phyloP scores from a whole-genome alignment of 306 rosid species.

The Fagus sylvatica region DNA sequence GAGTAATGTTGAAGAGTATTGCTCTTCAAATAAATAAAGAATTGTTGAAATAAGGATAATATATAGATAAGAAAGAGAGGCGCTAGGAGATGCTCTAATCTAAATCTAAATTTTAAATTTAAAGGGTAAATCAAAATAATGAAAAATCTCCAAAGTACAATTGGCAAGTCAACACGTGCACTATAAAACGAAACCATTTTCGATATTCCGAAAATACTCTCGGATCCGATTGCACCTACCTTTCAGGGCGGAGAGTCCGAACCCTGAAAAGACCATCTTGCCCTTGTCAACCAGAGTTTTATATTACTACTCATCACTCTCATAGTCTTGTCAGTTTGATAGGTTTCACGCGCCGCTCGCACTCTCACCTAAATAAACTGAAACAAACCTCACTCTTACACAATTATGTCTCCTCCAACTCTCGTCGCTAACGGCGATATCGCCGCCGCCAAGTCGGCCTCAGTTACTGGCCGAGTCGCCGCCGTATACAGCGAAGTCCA shows the following conservation, averaged over 20 bases:
- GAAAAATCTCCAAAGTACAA: too few relatives aligned
- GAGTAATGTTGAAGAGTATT: too few relatives aligned
- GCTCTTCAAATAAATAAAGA: too few relatives aligned
- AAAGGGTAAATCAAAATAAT: too few relatives aligned
- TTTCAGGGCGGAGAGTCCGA: slow-evolving; percentile 29
- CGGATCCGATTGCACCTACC: not conserved
- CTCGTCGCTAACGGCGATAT: slow-evolving; percentile 44
- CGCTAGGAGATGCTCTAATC: not conserved
- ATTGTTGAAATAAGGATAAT: too few relatives aligned
- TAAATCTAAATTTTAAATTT: not conserved
- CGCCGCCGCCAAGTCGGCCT: slow-evolving; percentile 17
- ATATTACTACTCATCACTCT: slow-evolving; percentile 1
- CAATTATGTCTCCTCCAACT: slow-evolving; percentile 57
- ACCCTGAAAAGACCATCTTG: slow-evolving; percentile 12
- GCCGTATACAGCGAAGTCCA: slow-evolving; percentile 88
- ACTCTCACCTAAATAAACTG: not conserved
- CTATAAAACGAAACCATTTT: not conserved
- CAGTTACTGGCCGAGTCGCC: slow-evolving; percentile 50
- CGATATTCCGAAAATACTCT: slow-evolving; percentile 2
- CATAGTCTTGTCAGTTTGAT: not conserved
- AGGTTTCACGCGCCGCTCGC: slow-evolving; percentile 25
- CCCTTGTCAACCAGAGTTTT: slow-evolving; percentile 9
- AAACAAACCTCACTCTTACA: not conserved
- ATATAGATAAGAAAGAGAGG: too few relatives aligned
- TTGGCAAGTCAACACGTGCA: not conserved